Evolutionary conservation across 352 stramenopile species (phyloP), one percentile per base, ranked within the genome.

Genomic region (Phytophthora aleatoria): DNA sequence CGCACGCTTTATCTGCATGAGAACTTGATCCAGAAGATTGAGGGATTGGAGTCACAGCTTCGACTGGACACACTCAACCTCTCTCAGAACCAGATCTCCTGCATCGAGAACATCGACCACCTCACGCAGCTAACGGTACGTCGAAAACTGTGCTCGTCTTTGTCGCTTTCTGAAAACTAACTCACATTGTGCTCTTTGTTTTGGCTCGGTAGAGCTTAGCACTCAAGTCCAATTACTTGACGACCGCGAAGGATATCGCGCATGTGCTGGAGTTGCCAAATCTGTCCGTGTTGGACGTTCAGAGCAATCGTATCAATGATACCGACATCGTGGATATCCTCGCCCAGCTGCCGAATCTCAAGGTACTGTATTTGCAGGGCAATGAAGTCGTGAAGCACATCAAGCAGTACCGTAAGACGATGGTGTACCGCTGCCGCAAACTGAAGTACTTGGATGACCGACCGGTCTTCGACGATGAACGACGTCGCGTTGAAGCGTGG

Each of bases 21-120:
- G 67, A 99, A 99, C 54, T 69, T 97, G 27, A 97, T 99, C 61
- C 91, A 95, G 62, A 92, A 92, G 63, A 97, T 98, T 57, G 87
- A 96, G 66, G 81, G 81, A 5, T 62, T 97, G 33, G 81, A 93
- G 8, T 57, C 67, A 11, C 81, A 89, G 54, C 16, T 61, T 12
- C 50, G 56, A 9, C 71, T 95, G 20, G 87, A 95, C 62, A 90
- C 85, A 30, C 79, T 95, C 47, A 93, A 95, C 43, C 81, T 94
- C 13, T 85, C 80, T 45, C 83, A 93, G 59, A 95, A 95, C 64
- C 83, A 92, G 53, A 91, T 95, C 49, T 71, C 81, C 8, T 69
- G 69, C 39, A 89, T 95, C 42, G 83, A 91, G 35, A 95, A 95
- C 39, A 69, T 95, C 35, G 67, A 58, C 2, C 83, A 94, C 57